Conservation (phyloP, 768 basidiomycete species). For the Boletus vinaceobasis region DNA sequence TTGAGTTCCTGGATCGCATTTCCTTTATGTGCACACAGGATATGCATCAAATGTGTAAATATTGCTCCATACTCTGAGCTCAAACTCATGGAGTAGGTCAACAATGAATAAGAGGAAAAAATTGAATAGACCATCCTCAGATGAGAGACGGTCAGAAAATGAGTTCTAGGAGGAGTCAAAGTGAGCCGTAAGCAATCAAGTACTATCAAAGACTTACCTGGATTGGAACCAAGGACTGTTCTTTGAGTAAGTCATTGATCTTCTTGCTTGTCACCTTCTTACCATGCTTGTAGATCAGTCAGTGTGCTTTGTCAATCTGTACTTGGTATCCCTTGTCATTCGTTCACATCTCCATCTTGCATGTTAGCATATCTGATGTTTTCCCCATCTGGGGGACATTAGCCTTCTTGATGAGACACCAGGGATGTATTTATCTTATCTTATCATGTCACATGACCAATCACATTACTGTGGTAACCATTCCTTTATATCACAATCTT, state of each 20-base stretch:
- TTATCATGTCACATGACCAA: too few species aligned
- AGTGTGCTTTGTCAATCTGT: not conserved
- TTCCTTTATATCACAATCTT: too few species aligned
- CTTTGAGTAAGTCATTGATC: not conserved
- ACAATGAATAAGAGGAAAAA: not conserved
- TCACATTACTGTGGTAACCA: too few species aligned
- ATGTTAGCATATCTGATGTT: not conserved
- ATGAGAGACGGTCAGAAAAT: not conserved
- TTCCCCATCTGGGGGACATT: not conserved
- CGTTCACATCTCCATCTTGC: fast-evolving
- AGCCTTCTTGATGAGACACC: not conserved
- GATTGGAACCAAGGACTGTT: not conserved
- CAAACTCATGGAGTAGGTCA: not conserved
- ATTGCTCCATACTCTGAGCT: not conserved
- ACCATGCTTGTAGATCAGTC: not conserved
- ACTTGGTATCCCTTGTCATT: not conserved
- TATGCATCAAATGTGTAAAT: not conserved
- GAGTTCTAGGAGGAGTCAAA: too few species aligned
- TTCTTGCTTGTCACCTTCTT: not conserved
- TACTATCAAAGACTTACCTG: too few species aligned
- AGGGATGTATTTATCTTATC: too few species aligned
- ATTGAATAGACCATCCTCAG: not conserved
- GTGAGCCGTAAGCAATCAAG: too few species aligned
- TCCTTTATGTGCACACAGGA: not conserved
- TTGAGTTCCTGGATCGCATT: not conserved